Base-by-base conservation (phyloP, 2,329 filamentous ascomycete genomes). In the Aspergillus oerlinghausenensis region DNA sequence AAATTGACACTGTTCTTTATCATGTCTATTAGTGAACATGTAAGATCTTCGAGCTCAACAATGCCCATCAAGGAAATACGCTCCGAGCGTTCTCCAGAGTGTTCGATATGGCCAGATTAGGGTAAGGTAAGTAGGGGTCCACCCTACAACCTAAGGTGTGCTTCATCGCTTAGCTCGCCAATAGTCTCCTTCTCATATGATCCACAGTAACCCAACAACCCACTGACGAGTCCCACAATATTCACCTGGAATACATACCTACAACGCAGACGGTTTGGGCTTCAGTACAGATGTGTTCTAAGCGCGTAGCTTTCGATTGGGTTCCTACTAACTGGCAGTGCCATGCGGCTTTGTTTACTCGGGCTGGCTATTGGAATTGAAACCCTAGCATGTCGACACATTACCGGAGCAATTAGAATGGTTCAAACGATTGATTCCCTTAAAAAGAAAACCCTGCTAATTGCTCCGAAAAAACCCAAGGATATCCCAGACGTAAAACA, bases 341-440 rank as follows among this genome's bases (percentile, higher is more conserved):
- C 43, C 21, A 25, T 7, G 21, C 11, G 21, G 21, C 11, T 14
- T 35, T 47, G 8, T 7, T 11, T 23, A 47, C 43, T 38, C 14
- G 21, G 43, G 25, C 21, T 19, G 54, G 32, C 11, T 26, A 26
- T 14, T 5, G 21, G 25, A 21, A 45, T 50, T 28, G 26, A 28
- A 14, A 38, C 14, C 32, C 32, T 38, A 14, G 32, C 32, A 38
- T 38, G 32, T 7, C 14, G 14, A 26, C 28, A 51, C 21, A 56
- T 62, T 59, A 54, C 49, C 54, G 64, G 70, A 70, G 68, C 67
- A 65, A 58, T 66, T 65, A 66, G 65, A 66, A 65, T 64, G 32
- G 56, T 50, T 49, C 40, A 42, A 58, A 55, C 35, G 21, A 50
- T 47, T 26, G 23, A 55, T 43, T 45, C 50, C 50, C 28, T 50